Evolutionary conservation across 495 filamentous ascomycete species (phyloP).

Genomic region (Talaromyces nanjingensis): DNA sequence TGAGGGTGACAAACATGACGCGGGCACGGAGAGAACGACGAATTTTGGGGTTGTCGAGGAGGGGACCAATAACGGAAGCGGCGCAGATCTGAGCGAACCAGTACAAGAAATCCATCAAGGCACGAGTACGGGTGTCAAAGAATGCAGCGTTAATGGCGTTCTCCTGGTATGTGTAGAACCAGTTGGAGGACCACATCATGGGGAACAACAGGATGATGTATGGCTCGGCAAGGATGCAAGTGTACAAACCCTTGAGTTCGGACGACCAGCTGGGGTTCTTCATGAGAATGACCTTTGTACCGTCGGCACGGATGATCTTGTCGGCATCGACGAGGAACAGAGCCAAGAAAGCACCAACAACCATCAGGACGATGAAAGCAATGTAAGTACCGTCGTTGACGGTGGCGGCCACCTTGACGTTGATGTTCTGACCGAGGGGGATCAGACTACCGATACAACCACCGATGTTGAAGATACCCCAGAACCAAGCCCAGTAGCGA

Average conservation of each 20-base stretch:
- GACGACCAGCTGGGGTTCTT: constrained; percentile 66
- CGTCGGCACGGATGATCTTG: constrained; percentile 67
- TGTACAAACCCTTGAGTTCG: constrained; percentile 35
- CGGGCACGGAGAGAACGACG: constrained; percentile 34
- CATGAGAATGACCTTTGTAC: constrained; percentile 70
- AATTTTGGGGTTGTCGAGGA: constrained; percentile 34
- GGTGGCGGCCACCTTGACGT: constrained; percentile 25
- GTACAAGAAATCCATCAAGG: constrained; percentile 44
- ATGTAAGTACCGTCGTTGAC: constrained; percentile 47
- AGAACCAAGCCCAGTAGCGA: constrained; percentile 45
- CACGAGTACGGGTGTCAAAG: constrained; percentile 40
- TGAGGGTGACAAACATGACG: constrained; percentile 30
- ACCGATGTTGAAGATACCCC: constrained; percentile 48
- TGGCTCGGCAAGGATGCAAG: constrained; percentile 30
- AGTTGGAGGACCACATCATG: constrained; percentile 60
- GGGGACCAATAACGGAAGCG: constrained; percentile 35
- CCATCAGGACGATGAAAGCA: constrained; percentile 43
- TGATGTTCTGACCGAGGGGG: constrained; percentile 39
- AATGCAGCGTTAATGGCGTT: constrained; percentile 42
- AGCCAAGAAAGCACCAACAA: constrained; percentile 53
- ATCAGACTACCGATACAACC: constrained; percentile 43
- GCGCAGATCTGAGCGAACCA: constrained; percentile 49
- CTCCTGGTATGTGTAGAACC: constrained; percentile 71
- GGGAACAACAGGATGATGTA: constrained; percentile 41
- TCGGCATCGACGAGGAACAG: constrained; percentile 49